Percentiles rank a stretch among this genome's conserved stretches.
Conservation (phyloP, 306 rosid genomes). For the Lathyrus aphaca region DNA sequence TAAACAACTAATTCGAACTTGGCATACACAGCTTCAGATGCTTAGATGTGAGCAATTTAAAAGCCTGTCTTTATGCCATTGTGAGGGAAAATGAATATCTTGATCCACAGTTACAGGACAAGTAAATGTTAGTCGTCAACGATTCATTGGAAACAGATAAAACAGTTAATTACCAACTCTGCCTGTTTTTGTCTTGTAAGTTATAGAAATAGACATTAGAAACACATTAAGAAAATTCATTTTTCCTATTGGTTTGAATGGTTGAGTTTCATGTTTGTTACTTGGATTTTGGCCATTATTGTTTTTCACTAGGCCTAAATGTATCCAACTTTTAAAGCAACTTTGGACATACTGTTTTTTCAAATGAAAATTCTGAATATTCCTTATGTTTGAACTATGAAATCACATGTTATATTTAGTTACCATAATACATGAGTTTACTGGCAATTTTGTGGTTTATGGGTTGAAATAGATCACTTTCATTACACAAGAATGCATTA, state of each 20-base stretch:
- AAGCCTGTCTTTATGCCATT: constrained; percentile 61
- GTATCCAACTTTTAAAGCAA: constrained; percentile 30
- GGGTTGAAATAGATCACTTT: too few relatives aligned
- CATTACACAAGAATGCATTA: too few relatives aligned
- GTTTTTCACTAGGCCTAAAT: constrained; percentile 3
- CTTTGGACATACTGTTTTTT: background rate
- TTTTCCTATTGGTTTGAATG: constrained; percentile 6
- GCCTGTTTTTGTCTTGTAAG: constrained; percentile 13
- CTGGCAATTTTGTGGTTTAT: too few relatives aligned
- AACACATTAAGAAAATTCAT: background rate
- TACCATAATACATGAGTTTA: too few relatives aligned
- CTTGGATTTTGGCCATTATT: constrained; percentile 25
- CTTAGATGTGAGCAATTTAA: constrained; percentile 52
- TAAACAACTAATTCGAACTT: constrained; percentile 19
- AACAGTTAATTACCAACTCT: constrained; percentile 16
- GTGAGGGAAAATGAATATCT: constrained; percentile 57
- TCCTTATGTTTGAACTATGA: too few relatives aligned
- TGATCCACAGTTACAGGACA: constrained; percentile 45
- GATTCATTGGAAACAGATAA: constrained; percentile 15
- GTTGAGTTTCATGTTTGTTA: constrained; percentile 26
- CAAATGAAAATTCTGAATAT: too few relatives aligned
- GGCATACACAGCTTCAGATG: constrained; percentile 54
- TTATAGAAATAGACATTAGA: background rate
- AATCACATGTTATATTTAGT: too few relatives aligned
- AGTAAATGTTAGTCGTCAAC: constrained; percentile 19